These are phyloP conservation scores for Nakazawaea ishiwadae DNA, from an alignment of 805 yeast genomes.

Conservation along the genomic window DNA sequence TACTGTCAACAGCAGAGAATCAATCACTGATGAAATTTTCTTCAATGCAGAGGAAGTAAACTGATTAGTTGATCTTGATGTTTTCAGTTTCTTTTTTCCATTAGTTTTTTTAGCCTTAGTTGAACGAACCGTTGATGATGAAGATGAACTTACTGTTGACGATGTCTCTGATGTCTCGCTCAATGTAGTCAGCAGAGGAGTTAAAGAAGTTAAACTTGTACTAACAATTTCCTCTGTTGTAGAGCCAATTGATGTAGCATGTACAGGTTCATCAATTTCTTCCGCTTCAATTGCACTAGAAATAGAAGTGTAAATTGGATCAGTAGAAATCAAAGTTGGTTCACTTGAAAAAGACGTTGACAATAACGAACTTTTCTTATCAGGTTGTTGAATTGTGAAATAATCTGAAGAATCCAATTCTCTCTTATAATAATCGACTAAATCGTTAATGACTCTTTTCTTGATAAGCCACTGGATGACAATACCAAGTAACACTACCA, in stretches of 20 bases:
- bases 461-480: constrained; percentile 23
- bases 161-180: too few species aligned
- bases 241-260: too few species aligned
- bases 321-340: constrained; percentile 12
- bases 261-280: too few species aligned
- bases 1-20: constrained; percentile 5
- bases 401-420: constrained; percentile 27
- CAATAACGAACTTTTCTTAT: constrained; percentile 16
- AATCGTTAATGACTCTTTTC: constrained; percentile 23
- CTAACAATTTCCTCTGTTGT: too few species aligned
- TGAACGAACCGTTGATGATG: not conserved
- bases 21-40: constrained; percentile 1
- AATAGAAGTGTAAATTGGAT: too few species aligned
- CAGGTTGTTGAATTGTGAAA: constrained; percentile 28
- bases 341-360: constrained; percentile 15
- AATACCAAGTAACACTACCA: constrained; percentile 21
- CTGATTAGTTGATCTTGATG: too few species aligned
- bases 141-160: not conserved
- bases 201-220: too few species aligned
- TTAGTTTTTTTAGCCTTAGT: too few species aligned
- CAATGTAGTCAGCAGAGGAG: too few species aligned
- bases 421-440: constrained; percentile 21
- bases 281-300: too few species aligned
- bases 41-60: too few species aligned
- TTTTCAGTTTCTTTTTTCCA: too few species aligned